Percentiles rank a stretch among this genome's conserved stretches.
Evolutionary conservation across 2,329 filamentous ascomycete species (phyloP).

Genomic region (Volutella citrinella): DNA sequence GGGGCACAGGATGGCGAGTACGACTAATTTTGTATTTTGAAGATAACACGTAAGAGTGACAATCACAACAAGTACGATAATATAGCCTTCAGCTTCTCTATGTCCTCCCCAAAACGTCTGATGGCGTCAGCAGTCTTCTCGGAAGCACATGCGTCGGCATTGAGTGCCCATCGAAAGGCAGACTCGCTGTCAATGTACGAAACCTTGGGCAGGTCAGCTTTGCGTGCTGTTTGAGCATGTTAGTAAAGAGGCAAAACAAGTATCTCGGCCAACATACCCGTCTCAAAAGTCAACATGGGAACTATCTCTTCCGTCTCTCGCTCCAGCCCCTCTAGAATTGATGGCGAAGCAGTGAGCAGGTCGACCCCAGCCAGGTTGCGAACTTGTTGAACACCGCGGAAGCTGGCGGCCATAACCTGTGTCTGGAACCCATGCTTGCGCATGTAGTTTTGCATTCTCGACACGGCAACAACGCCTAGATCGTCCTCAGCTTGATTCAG

Average conservation of each 20-base stretch:
- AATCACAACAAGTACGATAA: too few relatives aligned
- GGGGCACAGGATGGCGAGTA: too few relatives aligned
- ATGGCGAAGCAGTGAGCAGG: background rate
- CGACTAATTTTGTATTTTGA: too few relatives aligned
- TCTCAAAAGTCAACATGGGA: background rate
- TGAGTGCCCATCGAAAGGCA: background rate
- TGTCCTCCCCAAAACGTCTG: background rate
- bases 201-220: background rate
- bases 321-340: background rate
- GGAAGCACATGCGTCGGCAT: background rate
- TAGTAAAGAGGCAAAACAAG: too few relatives aligned
- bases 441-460: background rate
- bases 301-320: background rate
- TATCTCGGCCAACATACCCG: too few relatives aligned
- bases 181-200: background rate
- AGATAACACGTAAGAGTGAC: too few relatives aligned
- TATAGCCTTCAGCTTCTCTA: background rate
- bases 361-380: background rate
- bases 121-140: background rate
- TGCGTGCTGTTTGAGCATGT: too few relatives aligned
- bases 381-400: background rate
- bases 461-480: background rate
- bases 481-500: background rate
- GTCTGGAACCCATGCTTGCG: background rate
- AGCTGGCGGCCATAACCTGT: slow-evolving; percentile 2